Percentiles rank a stretch among this genome's conserved stretches.
phyloP scores from a whole-genome alignment of 192 early-diverging fungal genomes.

The Coemansia sp. region DNA sequence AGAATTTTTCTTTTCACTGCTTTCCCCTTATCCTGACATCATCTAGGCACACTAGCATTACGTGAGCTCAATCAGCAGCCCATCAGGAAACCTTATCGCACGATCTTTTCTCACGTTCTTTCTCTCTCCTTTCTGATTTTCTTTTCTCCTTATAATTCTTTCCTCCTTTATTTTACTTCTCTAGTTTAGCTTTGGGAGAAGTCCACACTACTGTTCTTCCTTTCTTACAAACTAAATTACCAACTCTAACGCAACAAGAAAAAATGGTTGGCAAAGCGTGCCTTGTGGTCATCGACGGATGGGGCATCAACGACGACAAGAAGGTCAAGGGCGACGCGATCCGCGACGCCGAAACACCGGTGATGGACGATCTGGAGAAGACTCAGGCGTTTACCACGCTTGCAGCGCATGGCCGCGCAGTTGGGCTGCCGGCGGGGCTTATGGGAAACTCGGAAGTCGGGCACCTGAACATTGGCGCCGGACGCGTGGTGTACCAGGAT shows the following conservation, averaged over 20 bases:
- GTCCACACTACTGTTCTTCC: not conserved
- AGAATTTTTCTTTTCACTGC: too few relatives aligned
- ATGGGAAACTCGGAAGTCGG: conserved; percentile 99
- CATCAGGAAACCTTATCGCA: too few relatives aligned
- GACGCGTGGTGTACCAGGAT: conserved; percentile 99
- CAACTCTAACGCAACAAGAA: not conserved
- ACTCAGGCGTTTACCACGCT: conserved; percentile 76
- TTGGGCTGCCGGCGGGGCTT: conserved; percentile 97
- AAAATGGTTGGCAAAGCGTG: conserved; percentile 68
- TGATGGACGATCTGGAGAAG: conserved; percentile 82
- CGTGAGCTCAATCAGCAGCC: too few relatives aligned
- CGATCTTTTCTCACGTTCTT: not conserved
- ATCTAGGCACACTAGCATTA: too few relatives aligned
- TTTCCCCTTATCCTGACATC: too few relatives aligned
- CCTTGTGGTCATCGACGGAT: conserved; percentile 96
- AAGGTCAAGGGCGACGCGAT: conserved; percentile 88
- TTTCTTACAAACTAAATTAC: not conserved
- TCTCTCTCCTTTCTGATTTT: not conserved
- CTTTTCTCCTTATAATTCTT: not conserved
- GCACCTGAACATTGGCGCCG: conserved; percentile 99
- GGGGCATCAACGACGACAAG: conserved; percentile 82
- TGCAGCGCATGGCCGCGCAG: conserved; percentile 91
- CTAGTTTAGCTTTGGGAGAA: not conserved
- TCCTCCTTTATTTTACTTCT: conserved; percentile 9
- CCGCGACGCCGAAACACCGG: conserved; percentile 87